Percentiles rank a stretch among this genome's conserved stretches.
Evolutionary conservation across 192 early-diverging fungal species (phyloP).

Genomic region (Ambispora gerdemannii): DNA sequence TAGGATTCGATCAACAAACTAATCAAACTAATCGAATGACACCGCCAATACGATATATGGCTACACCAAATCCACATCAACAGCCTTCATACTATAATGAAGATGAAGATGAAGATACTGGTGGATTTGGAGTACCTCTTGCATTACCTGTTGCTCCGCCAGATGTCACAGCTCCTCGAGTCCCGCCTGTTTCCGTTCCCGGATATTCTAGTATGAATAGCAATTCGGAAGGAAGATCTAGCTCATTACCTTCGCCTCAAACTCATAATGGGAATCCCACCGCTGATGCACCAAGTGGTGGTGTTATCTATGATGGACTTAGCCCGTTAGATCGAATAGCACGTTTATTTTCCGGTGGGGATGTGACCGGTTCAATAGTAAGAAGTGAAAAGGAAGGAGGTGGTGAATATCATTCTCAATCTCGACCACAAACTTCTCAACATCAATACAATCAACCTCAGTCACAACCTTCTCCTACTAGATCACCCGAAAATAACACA

Average conservation of each 20-base stretch:
- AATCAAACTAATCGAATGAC: neutral
- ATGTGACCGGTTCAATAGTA: neutral
- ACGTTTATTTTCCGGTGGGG: slow-evolving; percentile 1
- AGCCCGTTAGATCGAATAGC: slow-evolving; percentile 11
- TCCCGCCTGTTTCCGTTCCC: too few species aligned
- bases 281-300: neutral
- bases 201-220: too few species aligned
- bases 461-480: too few species aligned
- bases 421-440: too few species aligned
- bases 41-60: slow-evolving; percentile 14
- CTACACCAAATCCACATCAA: neutral
- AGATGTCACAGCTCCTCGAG: slow-evolving; percentile 13
- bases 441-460: too few species aligned
- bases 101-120: neutral
- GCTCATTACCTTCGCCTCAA: neutral
- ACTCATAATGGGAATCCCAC: neutral
- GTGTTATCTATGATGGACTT: neutral
- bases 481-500: too few species aligned
- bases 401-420: too few species aligned
- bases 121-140: neutral
- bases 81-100: neutral
- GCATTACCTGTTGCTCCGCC: neutral
- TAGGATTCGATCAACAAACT: slow-evolving; percentile 30
- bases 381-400: neutral
- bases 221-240: neutral